Base-by-base conservation (phyloP, 495 filamentous ascomycete species). In the Articulospora tetracladia region DNA sequence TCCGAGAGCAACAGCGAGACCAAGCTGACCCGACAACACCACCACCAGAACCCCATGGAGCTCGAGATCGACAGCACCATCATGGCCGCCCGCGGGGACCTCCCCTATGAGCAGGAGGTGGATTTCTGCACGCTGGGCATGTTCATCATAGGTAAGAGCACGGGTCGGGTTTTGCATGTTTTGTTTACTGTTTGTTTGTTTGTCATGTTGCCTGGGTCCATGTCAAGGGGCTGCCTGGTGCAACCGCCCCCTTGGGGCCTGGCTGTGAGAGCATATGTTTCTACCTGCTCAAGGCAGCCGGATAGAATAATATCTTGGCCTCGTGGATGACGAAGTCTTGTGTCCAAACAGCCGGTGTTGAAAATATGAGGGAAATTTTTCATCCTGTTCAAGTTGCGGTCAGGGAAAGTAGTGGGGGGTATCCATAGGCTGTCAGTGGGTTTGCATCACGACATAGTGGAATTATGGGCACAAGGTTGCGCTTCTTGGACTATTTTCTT, bases 81-180 rank as follows among this genome's bases (percentile, higher is more conserved):
- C 11, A 19, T 44, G 39, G 17, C 4, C n/a, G 3, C n/a, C 3
- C 4, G 7, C 27, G 47, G 65, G 17, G 59, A 47, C 15, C 20
- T 61, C 3, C 60, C 60, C 50, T 51, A 55, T 23, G 27, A 30
- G 28, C 76, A 77, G 55, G 74, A 74, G 62, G 83, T 92, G 51
- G 89, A 92, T 60, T 92, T 97, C 67, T 88, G 87, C 64, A 96
- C 93, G 0, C 69, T 98, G 67, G 93, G 91, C 68, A 97, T 97
- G 93, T 93, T 97, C 66, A 97, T 96, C 51, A 89, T 98, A 58
- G 93, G 92, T 95, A 82, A 66, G 67, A 53, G n/a, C n/a, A n/a
- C n/a, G n/a, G n/a, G 13, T 50, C 15, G 8, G 3, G 8, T 50
- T 50, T 50, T 50, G 4, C 47, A 50, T 50, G 47, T 50, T 39